Base-by-base conservation (phyloP, 1,284 basidiomycete genomes). In the Ustilago curta region DNA sequence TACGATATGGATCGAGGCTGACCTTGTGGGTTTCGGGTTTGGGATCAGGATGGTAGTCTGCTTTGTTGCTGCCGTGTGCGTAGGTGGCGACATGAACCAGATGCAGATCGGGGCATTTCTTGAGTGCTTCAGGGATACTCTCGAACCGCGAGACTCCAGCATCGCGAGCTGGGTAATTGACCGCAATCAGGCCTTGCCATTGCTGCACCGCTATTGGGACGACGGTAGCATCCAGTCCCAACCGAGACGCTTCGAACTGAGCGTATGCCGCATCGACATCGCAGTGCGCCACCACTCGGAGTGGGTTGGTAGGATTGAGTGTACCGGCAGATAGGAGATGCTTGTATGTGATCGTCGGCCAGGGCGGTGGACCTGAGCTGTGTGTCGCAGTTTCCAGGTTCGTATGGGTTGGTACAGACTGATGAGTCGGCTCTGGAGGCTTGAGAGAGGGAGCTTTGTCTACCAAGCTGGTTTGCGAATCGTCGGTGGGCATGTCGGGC, bases 71-170 rank as follows among this genome's bases (percentile, higher is more conserved):
- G 25, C 8, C 40, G 55, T 74, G 55, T 21, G 78, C 53, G 40
- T 71, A 97, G 8, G 96, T 98, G 27, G 95, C 94, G 44, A 97
- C 95, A 86, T 99, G 96, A 16, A 97, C 91, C 7, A 93, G 90
- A 43, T 90, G 87, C 4, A 99, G 87, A 51, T 93, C 87, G 0
- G 95, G 95, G 84, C 95, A 99, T 84, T 92, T 91, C 85, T 91
- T 89, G 7, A 95, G 93, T 32, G 59, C 75, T 69, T 72, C 60
- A 19, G 67, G 62, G 51, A 76, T 80, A 31, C 71, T 72, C 40
- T 80, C 80, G 60, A 78, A 79, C 25, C 95, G 87, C 21, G 92
- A 93, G 80, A 99, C 95, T 3, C 92, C 95, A 79, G 89, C 96
- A 80, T 91, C 91, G 62, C 96, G 89, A 0, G 97, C 96, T 3